These are phyloP conservation scores for Plasmodium gonderi DNA, from an alignment of 169 alveolate genomes.

Conservation along the genomic window DNA sequence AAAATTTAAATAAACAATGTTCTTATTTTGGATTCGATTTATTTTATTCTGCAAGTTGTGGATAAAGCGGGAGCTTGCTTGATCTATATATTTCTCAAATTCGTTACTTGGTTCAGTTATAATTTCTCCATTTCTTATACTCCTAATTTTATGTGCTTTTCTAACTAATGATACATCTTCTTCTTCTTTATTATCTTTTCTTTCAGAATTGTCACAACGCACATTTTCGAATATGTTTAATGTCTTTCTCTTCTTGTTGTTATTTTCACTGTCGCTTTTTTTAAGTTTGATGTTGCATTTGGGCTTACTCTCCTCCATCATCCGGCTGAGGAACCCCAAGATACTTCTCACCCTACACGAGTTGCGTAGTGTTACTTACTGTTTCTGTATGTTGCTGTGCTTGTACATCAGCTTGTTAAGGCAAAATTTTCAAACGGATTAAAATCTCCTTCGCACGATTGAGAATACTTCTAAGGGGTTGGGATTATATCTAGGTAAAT, in stretches of 20 bases:
- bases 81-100: background rate
- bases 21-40: constrained; percentile 36
- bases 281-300: constrained; percentile 24
- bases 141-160: constrained; percentile 15
- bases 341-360: no score
- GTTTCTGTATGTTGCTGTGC: no score
- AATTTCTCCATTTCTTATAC: constrained; percentile 39
- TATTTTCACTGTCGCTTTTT: background rate
- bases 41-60: constrained; percentile 36
- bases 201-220: background rate
- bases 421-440: no score
- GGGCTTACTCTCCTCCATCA: background rate
- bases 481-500: no score
- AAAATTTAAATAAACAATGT: constrained; percentile 51
- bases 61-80: constrained; percentile 11
- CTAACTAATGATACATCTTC: background rate
- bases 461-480: no score
- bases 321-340: no score
- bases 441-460: no score
- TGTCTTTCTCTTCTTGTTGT: background rate
- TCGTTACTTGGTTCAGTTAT: background rate
- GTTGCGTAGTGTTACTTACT: no score
- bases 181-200: background rate
- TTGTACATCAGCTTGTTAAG: no score
- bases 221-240: background rate